A percentile compares a stretch with the other conserved stretches of the same genome.
Conservation (phyloP, 345 rosid genomes). For the Laguncularia racemosa region DNA sequence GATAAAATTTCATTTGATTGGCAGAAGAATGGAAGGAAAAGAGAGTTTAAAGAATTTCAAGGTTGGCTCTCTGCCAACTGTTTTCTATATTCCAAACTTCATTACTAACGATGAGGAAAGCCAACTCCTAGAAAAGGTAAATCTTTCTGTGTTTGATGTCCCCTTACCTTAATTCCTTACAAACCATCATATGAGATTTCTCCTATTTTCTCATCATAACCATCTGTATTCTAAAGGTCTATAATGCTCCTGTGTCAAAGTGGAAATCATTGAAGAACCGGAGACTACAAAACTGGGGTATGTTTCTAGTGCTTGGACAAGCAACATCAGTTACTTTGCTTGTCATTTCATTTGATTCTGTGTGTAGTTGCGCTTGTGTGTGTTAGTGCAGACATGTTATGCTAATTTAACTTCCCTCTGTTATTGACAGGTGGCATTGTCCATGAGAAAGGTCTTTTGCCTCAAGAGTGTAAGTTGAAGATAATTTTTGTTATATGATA, state of each 20-base stretch:
- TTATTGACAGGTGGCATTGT: slow-evolving; percentile 76
- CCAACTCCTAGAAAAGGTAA: slow-evolving; percentile 49
- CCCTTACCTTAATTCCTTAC: not conserved
- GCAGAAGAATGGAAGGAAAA: slow-evolving; percentile 12
- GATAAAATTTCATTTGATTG: no score
- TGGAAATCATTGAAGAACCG: slow-evolving; percentile 88
- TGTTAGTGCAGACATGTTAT: no score
- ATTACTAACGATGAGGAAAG: slow-evolving; percentile 48
- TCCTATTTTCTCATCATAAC: not conserved
- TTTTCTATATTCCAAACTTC: slow-evolving; percentile 60
- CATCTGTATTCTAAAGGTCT: slow-evolving; percentile 28
- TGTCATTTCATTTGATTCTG: not conserved
- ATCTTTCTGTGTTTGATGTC: not conserved
- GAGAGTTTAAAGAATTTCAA: slow-evolving; percentile 27
- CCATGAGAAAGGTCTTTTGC: slow-evolving; percentile 89
- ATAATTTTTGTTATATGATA: not conserved
- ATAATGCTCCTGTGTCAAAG: slow-evolving; percentile 61
- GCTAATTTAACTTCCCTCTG: slow-evolving; percentile 9
- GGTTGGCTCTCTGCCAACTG: slow-evolving; percentile 61
- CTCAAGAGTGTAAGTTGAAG: slow-evolving; percentile 70
- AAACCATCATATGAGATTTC: not conserved
- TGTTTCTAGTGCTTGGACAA: slow-evolving; percentile 2
- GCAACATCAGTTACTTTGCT: not conserved
- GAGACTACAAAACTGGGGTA: slow-evolving; percentile 93
- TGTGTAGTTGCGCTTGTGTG: no score